Evolutionary conservation across 148 eudicot genomes (phyloP).

Genomic region (Rhododendron kiyosumense): DNA sequence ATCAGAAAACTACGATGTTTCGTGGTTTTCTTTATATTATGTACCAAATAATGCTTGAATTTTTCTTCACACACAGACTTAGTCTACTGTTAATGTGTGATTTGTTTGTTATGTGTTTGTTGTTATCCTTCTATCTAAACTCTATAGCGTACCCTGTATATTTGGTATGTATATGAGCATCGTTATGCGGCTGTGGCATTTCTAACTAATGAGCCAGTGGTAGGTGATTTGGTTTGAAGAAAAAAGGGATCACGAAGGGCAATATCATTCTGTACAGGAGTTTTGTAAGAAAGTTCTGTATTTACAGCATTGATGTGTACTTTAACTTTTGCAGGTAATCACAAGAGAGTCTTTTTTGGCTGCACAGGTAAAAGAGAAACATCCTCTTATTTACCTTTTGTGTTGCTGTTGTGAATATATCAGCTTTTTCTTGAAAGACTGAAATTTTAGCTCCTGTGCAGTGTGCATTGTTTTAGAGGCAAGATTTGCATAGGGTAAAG

Average conservation of each 20-base stretch:
- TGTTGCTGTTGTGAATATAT: background rate
- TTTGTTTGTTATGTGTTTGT: too few species aligned
- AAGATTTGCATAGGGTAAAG: conserved; percentile 60
- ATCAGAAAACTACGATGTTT: too few species aligned
- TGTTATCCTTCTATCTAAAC: background rate
- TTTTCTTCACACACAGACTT: too few species aligned
- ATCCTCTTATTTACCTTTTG: too few species aligned
- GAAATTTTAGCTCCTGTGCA: background rate
- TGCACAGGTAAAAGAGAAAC: too few species aligned
- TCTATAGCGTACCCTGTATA: background rate
- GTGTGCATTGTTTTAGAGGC: conserved; percentile 30
- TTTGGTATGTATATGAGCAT: background rate
- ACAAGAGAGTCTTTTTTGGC: conserved; percentile 18
- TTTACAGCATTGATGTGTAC: background rate
- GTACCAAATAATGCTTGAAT: too few species aligned
- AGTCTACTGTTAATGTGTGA: too few species aligned
- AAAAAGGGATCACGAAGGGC: background rate
- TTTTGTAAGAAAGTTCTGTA: background rate
- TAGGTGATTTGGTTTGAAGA: background rate
- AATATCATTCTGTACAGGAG: too few species aligned
- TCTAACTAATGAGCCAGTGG: too few species aligned
- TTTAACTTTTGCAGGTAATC: conserved; percentile 43
- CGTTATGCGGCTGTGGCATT: background rate
- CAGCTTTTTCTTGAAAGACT: background rate
- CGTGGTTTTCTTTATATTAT: too few species aligned